Evolutionary conservation across 768 basidiomycete genomes (phyloP).

Genomic region (Chiua virens): DNA sequence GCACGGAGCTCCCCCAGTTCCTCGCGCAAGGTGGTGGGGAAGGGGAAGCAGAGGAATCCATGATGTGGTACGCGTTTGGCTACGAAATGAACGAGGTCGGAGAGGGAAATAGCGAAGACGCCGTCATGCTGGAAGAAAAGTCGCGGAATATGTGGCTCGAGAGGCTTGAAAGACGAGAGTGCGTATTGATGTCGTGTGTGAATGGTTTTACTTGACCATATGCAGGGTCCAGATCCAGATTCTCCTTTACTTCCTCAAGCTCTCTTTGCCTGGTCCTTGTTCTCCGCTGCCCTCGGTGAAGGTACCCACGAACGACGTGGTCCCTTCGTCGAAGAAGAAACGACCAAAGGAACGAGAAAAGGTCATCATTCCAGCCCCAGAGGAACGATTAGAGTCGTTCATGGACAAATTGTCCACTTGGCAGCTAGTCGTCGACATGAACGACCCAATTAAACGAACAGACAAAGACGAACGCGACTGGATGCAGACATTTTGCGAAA

Average conservation of each 20-base stretch:
- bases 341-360: conserved; percentile 21
- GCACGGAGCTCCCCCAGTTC: conserved; percentile 59
- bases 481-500: conserved; percentile 71
- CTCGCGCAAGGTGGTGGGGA: conserved; percentile 58
- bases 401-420: conserved; percentile 81
- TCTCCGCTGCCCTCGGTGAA: conserved; percentile 30
- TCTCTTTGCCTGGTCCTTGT: conserved; percentile 55
- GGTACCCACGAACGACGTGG: conserved; percentile 24
- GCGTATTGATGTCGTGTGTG: conserved; percentile 18
- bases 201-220: conserved; percentile 5
- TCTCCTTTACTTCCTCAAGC: conserved; percentile 62
- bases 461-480: conserved; percentile 53
- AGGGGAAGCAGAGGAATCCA: conserved; percentile 64
- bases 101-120: conserved; percentile 27
- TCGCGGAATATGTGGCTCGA: conserved; percentile 61
- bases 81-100: conserved; percentile 47
- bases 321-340: conserved; percentile 33
- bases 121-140: conserved; percentile 42
- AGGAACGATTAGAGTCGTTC: conserved; percentile 64
- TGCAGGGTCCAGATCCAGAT: conserved; percentile 74
- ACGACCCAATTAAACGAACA: conserved; percentile 28
- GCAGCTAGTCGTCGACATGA: conserved; percentile 56
- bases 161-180: conserved; percentile 71
- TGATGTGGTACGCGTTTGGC: conserved; percentile 75
- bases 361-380: conserved; percentile 27